Base-by-base conservation (phyloP, 2,329 filamentous ascomycete genomes). In the Pseudodiploospora longispora region DNA sequence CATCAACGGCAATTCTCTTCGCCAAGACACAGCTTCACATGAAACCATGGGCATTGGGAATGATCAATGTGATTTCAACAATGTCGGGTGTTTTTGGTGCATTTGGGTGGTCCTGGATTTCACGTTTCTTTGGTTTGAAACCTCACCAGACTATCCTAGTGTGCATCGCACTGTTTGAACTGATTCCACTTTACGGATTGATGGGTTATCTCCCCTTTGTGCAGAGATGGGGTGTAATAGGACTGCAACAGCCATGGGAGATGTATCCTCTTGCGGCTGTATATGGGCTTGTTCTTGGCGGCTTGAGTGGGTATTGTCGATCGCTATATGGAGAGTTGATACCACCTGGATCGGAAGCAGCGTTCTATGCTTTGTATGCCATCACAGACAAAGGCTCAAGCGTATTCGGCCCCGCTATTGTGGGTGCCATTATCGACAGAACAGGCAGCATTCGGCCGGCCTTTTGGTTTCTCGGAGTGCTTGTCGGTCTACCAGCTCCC, bases 311-410 rank as follows among this genome's bases (percentile, higher is more conserved):
- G 27, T 96, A 97, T 64, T 97, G 93, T 60, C 83, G 93, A 36
- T 90, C 87, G 48, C 74, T 98, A 4, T 98, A 87, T 59, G 90
- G 89, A 34, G 90, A 97, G 63, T 74, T 98, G 45, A 95, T 98
- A 44, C 93, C 93, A 2, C 87, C 88, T 0, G 93, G 93, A 4
- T 94, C 85, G 30, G 93, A 98, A 65, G 90, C 93, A 0, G 90
- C 91, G 0, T 98, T 98, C 60, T 98, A 95, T 60, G 90, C 91
- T 0, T 72, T 98, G 2, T 98, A 97, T 60, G 93, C 93, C 32
- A 96, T 97, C 51, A 97, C 93, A 2, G 93, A 98, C 63, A 98
- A 98, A 64, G 90, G 91, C 1, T 93, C 86, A 27, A 94, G 87
- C 59, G 74, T 97, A 2, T 96, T 98, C 63, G 93, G 93, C 0